phyloP scores from a whole-genome alignment of 495 filamentous ascomycete species.

The Penicillium alfredii region DNA sequence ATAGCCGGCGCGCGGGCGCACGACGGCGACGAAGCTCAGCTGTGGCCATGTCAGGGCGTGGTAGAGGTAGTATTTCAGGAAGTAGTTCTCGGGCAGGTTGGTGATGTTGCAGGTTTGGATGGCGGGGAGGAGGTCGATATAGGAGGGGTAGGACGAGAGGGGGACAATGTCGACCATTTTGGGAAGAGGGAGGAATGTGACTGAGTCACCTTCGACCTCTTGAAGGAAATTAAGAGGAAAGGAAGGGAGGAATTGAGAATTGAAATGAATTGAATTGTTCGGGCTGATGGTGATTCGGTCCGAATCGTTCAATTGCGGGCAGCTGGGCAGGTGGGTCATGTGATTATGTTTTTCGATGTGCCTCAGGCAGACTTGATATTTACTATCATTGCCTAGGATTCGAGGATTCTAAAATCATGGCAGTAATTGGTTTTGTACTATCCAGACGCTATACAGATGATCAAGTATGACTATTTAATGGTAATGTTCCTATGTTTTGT shows the following conservation, averaged over 20 bases:
- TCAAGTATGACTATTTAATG: too few species aligned
- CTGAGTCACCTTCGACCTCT: too few species aligned
- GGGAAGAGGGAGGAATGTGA: too few species aligned
- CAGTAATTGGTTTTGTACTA: too few species aligned
- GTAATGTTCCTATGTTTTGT: too few species aligned
- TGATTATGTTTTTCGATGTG: constrained; percentile 4
- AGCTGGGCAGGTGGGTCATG: constrained; percentile 8
- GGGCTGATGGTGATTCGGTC: too few species aligned
- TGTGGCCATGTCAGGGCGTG: constrained; percentile 97
- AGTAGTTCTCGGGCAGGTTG: constrained; percentile 99
- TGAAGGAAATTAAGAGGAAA: too few species aligned
- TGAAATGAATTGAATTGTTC: background rate
- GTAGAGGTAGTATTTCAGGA: constrained; percentile 99
- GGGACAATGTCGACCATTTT: constrained; percentile 51
- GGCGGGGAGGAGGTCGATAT: constrained; percentile 68
- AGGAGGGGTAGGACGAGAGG: constrained; percentile 43
- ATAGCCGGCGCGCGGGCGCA: constrained; percentile 65
- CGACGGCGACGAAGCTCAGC: constrained; percentile 92
- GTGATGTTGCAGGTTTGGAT: constrained; percentile 98
- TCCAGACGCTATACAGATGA: too few species aligned
- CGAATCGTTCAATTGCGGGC: background rate
- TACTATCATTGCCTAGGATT: constrained; percentile 3
- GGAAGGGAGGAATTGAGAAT: constrained; percentile 1
- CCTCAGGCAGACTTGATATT: constrained; percentile 4
- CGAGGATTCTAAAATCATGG: too few species aligned